Conservation (phyloP, 306 rosid species). For the Mimosa pudica region DNA sequence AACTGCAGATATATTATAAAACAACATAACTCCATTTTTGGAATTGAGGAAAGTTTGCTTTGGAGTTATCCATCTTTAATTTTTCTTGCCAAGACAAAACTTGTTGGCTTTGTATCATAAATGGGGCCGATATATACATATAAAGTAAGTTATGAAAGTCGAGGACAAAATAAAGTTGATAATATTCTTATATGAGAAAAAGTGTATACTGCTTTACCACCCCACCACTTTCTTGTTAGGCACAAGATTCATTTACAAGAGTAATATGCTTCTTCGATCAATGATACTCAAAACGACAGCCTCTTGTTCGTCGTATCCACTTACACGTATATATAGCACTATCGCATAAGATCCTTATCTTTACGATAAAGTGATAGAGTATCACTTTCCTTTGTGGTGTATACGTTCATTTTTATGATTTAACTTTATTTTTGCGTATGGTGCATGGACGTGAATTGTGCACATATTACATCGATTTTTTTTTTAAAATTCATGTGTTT, state of each 20-base stretch:
- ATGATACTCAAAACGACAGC: not conserved
- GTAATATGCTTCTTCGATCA: not conserved
- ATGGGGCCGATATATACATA: not conserved
- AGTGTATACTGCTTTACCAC: slow-evolving; percentile 6
- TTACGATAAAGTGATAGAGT: not conserved
- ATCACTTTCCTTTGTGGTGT: not conserved
- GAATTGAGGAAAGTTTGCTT: slow-evolving; percentile 3
- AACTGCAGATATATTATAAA: not conserved
- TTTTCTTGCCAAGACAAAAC: not conserved
- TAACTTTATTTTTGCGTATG: not conserved
- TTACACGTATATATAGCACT: not conserved
- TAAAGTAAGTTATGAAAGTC: not conserved
- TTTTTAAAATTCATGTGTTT: too few species aligned
- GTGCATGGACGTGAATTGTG: not conserved
- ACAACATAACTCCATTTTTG: not conserved
- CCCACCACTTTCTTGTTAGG: not conserved
- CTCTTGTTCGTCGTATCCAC: not conserved
- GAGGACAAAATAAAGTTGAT: slow-evolving; percentile 14
- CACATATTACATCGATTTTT: not conserved
- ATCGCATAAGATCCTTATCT: not conserved
- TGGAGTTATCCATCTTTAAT: not conserved
- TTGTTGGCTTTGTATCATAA: slow-evolving; percentile 1
- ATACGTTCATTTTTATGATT: not conserved
- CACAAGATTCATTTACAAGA: slow-evolving; percentile 6
- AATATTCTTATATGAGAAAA: slow-evolving; percentile 11